Evolutionary conservation across 257 asterid genomes (phyloP), one percentile per base, ranked within the genome.

Genomic region (Salvia rosmarinus): DNA sequence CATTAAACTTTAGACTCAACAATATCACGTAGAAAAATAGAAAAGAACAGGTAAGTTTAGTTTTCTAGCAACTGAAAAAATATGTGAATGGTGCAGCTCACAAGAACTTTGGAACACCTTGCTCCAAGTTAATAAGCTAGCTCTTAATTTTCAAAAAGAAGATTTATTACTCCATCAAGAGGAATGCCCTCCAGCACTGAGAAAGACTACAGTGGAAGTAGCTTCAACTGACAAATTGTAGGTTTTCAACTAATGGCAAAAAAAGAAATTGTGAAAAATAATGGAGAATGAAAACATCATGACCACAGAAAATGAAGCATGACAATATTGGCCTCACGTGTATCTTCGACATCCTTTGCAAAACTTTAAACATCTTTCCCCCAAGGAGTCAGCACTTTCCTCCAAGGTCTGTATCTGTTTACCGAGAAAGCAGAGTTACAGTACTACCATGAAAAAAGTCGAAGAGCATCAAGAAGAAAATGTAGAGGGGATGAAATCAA

Each of bases 311-410:
- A 50, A 25, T 62, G 58, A 77, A 70, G 55, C 20, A 57, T 9
- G 67, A 46, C 64, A 71, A 56, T 47, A 37, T 28, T 42, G 73
- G 70, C 64, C 98, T 87, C 74, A 95, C 99, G 99, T 92, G 86
- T 95, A 95, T 86, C 92, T 95, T 19, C 99, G 89, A 67, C 98
- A 88, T 74, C 99, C 98, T 83, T 95, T 95, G 82, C 93, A 95
- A 73, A 91, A 95, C 83, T 87, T 95, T 81, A 95, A 81, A 80
- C 98, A 88, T 76, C 98, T 83, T 54, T 95, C 99, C 74, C 98
- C 87, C 86, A 95, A 77, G 55, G 89, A 82, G 74, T 95, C 98
- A 37, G 97, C 86, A 82, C 94, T 79, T 79, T 95, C 99, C 86
- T 95, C 99, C 84, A 88, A 82, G 61, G 90, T 88, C 77, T 95